Conservation (phyloP, 164 flowering plant genomes). For the Hamamelis virginiana region DNA sequence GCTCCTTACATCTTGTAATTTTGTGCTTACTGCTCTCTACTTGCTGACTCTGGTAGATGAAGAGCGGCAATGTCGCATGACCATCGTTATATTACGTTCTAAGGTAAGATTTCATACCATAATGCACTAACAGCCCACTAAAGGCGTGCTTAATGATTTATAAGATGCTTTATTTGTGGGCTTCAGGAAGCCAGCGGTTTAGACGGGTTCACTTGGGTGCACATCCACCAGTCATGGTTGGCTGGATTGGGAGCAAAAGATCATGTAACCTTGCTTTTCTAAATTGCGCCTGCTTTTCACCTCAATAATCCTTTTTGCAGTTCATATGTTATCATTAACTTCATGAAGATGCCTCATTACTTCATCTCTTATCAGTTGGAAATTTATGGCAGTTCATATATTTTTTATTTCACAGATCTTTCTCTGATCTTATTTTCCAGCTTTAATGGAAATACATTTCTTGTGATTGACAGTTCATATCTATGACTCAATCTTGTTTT, state of each 20-base stretch:
- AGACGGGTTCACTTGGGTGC: slow-evolving; percentile 39
- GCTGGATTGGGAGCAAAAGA: slow-evolving; percentile 34
- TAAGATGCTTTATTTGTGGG: background rate
- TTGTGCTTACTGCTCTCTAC: background rate
- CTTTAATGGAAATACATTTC: no score
- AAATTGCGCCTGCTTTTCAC: background rate
- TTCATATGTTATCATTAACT: no score
- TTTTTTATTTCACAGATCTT: no score
- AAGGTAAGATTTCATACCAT: slow-evolving; percentile 34
- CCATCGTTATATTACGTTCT: slow-evolving; percentile 36
- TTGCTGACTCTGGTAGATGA: slow-evolving; percentile 36
- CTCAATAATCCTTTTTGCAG: no score
- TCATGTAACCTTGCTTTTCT: slow-evolving; percentile 37
- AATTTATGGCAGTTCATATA: no score
- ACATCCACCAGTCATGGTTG: slow-evolving; percentile 64
- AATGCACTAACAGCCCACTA: background rate
- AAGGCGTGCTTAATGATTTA: background rate
- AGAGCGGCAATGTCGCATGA: slow-evolving; percentile 35
- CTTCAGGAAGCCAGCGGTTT: slow-evolving; percentile 23
- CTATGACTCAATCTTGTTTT: no score
- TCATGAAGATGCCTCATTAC: no score
- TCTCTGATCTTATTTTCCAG: no score
- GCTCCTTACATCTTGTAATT: background rate
- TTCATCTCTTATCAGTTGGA: no score
- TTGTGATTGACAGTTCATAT: no score